Evolutionary conservation across 108 stramenopile species (phyloP).

Genomic region (Epipyxis sp.): DNA sequence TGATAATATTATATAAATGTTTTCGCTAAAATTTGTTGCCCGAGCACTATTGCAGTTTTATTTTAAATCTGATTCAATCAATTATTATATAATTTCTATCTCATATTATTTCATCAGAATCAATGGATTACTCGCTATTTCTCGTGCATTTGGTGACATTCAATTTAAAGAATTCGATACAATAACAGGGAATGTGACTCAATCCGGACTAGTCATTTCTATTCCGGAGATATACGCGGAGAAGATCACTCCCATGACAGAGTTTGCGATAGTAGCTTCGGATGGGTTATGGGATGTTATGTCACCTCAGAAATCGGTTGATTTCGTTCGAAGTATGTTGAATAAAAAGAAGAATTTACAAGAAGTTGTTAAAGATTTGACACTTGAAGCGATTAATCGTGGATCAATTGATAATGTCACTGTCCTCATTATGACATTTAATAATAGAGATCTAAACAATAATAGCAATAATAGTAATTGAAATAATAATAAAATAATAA

Average conservation of each 20-base stretch:
- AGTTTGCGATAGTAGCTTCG: slow-evolving; percentile 84
- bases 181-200: background rate
- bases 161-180: slow-evolving; percentile 44
- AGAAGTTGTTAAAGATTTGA: slow-evolving; percentile 42
- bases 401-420: slow-evolving; percentile 56
- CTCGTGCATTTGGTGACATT: slow-evolving; percentile 85
- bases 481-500: too few relatives aligned
- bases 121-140: slow-evolving; percentile 89
- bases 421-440: slow-evolving; percentile 44
- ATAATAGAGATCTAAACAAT: too few relatives aligned
- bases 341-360: slow-evolving; percentile 67
- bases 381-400: slow-evolving; percentile 38
- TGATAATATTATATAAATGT: too few relatives aligned
- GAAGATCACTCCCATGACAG: slow-evolving; percentile 61
- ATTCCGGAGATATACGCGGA: slow-evolving; percentile 72
- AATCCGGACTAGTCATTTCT: slow-evolving; percentile 37
- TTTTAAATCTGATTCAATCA: too few relatives aligned
- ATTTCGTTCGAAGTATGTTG: slow-evolving; percentile 57
- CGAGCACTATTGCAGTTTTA: too few relatives aligned
- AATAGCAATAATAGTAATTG: too few relatives aligned
- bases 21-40: too few relatives aligned
- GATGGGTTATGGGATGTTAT: slow-evolving; percentile 94
- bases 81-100: too few relatives aligned
- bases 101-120: slow-evolving; percentile 41
- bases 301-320: slow-evolving; percentile 70